These are phyloP conservation scores for Rhododendron simsii DNA, from an alignment of 148 eudicot genomes.

Conservation along the genomic window DNA sequence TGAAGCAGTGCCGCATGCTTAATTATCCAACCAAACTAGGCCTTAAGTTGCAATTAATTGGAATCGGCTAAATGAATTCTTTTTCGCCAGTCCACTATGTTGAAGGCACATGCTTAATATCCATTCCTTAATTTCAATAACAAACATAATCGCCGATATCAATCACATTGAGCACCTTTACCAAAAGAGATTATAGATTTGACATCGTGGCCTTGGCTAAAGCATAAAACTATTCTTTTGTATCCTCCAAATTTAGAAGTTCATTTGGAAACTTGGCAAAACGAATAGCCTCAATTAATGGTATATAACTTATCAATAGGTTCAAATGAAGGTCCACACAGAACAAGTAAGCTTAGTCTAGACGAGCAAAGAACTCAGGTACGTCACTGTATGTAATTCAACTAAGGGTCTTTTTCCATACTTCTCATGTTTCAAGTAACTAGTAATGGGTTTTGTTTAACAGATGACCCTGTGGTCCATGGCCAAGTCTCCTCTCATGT, in stretches of 20 bases:
- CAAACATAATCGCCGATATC: neutral
- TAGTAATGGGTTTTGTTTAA: neutral
- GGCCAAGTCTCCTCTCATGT: slow-evolving; percentile 94
- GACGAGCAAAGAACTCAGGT: slow-evolving; percentile 91
- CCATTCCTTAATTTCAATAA: neutral
- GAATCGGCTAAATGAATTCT: neutral
- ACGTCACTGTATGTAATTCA: neutral
- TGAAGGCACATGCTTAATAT: neutral
- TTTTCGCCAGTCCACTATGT: neutral
- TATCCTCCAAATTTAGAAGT: neutral
- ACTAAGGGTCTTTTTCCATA: neutral
- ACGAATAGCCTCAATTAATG: slow-evolving; percentile 5
- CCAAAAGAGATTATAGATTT: neutral
- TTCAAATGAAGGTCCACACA: slow-evolving; percentile 71
- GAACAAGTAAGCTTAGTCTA: slow-evolving; percentile 49
- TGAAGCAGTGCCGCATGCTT: neutral
- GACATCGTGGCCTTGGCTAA: neutral
- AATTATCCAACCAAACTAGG: neutral
- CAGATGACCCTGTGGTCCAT: slow-evolving; percentile 98
- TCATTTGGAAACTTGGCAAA: neutral
- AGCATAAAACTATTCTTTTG: neutral
- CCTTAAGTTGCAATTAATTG: neutral
- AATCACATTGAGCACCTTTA: neutral
- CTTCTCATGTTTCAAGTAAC: slow-evolving; percentile 2
- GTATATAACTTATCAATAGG: slow-evolving; percentile 33